Evolutionary conservation across 2,329 filamentous ascomycete genomes (phyloP).

Genomic region (Beauveria rudraprayagi): DNA sequence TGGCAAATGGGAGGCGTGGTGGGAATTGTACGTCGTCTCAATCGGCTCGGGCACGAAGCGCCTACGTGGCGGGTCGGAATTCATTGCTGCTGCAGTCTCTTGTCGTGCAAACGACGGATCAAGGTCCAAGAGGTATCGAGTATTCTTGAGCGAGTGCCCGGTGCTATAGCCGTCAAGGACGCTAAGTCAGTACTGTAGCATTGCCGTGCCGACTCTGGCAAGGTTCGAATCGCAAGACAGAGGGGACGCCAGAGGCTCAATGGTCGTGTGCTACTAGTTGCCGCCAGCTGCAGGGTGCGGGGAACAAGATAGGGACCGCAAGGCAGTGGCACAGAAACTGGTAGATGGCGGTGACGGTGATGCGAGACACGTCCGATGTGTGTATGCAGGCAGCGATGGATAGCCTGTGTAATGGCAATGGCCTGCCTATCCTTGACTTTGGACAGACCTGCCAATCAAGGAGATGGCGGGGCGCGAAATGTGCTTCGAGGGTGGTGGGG

Average conservation of each 20-base stretch:
- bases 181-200: neutral
- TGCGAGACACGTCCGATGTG: constrained; percentile 8
- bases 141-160: neutral
- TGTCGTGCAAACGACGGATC: neutral
- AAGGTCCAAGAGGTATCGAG: neutral
- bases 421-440: neutral
- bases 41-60: constrained; percentile 63
- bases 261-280: constrained; percentile 6
- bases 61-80: constrained; percentile 36
- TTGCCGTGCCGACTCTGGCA: neutral
- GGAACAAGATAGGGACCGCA: neutral
- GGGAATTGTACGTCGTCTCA: constrained; percentile 60
- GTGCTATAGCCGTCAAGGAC: neutral
- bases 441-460: neutral
- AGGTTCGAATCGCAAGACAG: neutral
- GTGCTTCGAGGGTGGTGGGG: constrained; percentile 2
- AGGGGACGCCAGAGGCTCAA: neutral
- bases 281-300: neutral
- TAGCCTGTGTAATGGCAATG: neutral
- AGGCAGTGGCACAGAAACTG: constrained; percentile 1
- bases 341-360: constrained; percentile 6
- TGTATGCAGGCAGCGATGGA: constrained; percentile 6
- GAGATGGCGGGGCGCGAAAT: constrained; percentile 9
- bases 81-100: neutral
- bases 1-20: constrained; percentile 26